phyloP scores from a whole-genome alignment of 257 asterid genomes.

The Knoxia roxburghii region DNA sequence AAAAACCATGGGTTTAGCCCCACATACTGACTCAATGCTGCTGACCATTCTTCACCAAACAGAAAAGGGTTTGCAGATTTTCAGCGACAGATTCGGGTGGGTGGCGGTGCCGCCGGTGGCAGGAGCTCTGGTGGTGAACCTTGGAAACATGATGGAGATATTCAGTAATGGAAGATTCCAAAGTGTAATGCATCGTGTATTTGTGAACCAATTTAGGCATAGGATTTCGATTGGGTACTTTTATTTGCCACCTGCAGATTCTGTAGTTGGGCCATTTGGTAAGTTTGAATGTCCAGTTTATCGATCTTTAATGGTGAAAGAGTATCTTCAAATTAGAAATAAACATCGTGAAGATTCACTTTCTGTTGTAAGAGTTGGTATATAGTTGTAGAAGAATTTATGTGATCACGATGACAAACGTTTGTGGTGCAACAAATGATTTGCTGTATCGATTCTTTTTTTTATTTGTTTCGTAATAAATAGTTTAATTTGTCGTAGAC shows the following conservation, averaged over 20 bases:
- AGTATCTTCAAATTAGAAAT: constrained; percentile 50
- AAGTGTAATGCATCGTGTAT: constrained; percentile 50
- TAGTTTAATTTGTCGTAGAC: no score
- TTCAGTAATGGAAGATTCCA: constrained; percentile 50
- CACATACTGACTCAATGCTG: constrained; percentile 71
- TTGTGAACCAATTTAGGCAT: constrained; percentile 44
- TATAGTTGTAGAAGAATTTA: no score
- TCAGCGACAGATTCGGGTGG: constrained; percentile 55
- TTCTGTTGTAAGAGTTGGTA: constrained; percentile 25
- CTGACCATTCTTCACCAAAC: constrained; percentile 77
- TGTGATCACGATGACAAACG: no score
- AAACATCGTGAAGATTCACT: constrained; percentile 59
- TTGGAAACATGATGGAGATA: constrained; percentile 72
- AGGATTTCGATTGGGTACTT: constrained; percentile 54
- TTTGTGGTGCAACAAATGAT: no score
- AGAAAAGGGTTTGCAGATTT: constrained; percentile 55
- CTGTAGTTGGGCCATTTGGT: constrained; percentile 40
- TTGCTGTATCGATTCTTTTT: no score
- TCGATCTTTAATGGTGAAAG: constrained; percentile 45
- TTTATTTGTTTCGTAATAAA: no score
- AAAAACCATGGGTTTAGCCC: constrained; percentile 65
- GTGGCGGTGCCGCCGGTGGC: constrained; percentile 32
- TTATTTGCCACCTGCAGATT: constrained; percentile 45
- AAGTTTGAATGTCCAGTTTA: constrained; percentile 28
- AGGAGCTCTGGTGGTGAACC: constrained; percentile 52